Base-by-base conservation (phyloP, 352 stramenopile species). In the Pythium rhizo-oryzae region DNA sequence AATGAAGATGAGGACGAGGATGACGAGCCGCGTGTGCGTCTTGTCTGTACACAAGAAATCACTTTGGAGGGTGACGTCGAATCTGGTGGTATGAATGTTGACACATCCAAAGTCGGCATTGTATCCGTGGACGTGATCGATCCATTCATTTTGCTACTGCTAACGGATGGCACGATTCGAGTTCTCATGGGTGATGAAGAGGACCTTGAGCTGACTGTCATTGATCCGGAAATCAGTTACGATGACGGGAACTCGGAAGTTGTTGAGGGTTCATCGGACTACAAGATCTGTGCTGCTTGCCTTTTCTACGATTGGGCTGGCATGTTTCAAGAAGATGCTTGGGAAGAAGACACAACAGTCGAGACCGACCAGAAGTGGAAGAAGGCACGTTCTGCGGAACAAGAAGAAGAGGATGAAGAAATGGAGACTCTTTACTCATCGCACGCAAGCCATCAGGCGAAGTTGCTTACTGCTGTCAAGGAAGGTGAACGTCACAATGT, bases 291-390 rank as follows among this genome's bases (percentile, higher is more conserved):
- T 62, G 80, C 84, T 8, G 80, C 83, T 11, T 96, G 87, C 59
- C 71, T 96, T 23, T 96, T 96, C 55, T 85, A 93, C 62, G 87
- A 96, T 65, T 96, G 87, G 87, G 73, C 82, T 13, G 82, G 85
- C 1, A 92, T 96, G 84, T 96, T 93, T 51, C 57, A 54, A 41
- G 82, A 92, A 41, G 80, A 83, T 23, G 75, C 78, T 4, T 89
- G 80, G 82, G 80, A 75, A 25, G 81, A 91, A 59, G 77, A 87
- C 23, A 71, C 62, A 4, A 78, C 81, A 18, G 63, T 62, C 12
- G 74, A 89, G 21, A n/a, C 35, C 64, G 77, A 62, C 1, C 62
- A 50, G 33, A 56, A 78, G 46, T 33, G 65, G 25, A 61, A 72
- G 68, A 44, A 72, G 62, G 33, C 53, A 5, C 64, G 51, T 18